These are phyloP conservation scores for Lunularia cruciata DNA, from an alignment of 225 moss, liverwort and hornwort genomes.

Conservation along the genomic window DNA sequence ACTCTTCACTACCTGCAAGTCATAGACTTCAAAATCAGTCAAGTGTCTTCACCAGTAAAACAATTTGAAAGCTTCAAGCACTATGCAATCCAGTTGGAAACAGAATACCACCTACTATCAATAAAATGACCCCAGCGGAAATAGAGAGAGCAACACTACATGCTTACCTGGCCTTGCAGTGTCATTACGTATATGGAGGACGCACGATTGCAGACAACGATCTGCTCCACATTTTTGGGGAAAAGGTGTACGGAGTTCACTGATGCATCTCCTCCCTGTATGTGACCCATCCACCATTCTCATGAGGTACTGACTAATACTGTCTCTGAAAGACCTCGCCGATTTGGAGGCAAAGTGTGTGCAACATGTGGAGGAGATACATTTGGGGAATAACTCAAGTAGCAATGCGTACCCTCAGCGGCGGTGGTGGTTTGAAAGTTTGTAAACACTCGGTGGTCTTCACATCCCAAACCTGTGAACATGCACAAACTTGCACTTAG, in stretches of 20 bases:
- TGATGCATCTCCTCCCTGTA: slow-evolving; percentile 83
- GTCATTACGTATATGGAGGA: slow-evolving; percentile 97
- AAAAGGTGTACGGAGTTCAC: slow-evolving; percentile 90
- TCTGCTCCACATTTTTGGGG: slow-evolving; percentile 88
- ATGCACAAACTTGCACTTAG: background rate
- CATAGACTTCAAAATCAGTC: background rate
- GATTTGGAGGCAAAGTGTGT: no score
- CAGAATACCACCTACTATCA: background rate
- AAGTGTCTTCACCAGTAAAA: no score
- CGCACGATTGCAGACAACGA: slow-evolving; percentile 89
- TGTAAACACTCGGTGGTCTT: slow-evolving; percentile 86
- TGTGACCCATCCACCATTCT: background rate
- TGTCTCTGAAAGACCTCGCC: background rate
- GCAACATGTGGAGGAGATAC: background rate
- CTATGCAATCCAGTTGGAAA: background rate
- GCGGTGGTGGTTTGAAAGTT: slow-evolving; percentile 97
- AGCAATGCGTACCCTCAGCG: slow-evolving; percentile 63
- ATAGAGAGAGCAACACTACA: background rate
- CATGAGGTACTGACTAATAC: background rate
- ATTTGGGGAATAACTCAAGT: background rate
- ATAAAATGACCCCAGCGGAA: background rate
- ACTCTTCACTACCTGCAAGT: slow-evolving; percentile 87
- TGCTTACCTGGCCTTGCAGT: slow-evolving; percentile 84
- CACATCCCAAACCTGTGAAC: slow-evolving; percentile 95
- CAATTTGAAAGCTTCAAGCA: no score